Base-by-base conservation (phyloP, 805 yeast genomes). In the Starmerella roubikii region DNA sequence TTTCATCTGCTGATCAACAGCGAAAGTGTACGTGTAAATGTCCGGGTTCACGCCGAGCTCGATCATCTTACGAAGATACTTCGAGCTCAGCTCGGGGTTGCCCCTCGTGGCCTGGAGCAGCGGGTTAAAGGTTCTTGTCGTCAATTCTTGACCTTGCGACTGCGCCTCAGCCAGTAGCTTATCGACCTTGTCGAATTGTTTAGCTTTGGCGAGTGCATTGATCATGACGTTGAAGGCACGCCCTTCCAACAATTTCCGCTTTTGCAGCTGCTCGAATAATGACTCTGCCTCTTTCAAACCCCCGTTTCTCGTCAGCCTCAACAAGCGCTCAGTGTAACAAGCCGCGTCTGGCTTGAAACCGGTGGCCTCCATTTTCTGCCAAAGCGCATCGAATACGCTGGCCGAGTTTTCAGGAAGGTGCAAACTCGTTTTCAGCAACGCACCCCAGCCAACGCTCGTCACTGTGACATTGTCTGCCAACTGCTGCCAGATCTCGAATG, bases 1-100 rank as follows among this genome's bases (percentile, higher is more conserved):
- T 52, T 71, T 72, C 58, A 76, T 64, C 46, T 67, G 62, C 37
- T 67, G 56, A 49, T 76, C 75, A 38, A 77, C 64, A 19, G 76
- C 58, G 26, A 70, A 67, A 3, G 85, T 69, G 56, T 72, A 72
- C 2, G 86, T 76, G 15, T 73, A 73, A 33, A 73, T 63, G 53
- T 75, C 81, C 21, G 78, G 78, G 27, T 62, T 50, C 19, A 76
- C 55, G 3, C 59, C 53, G 20, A 59, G 41, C 24, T 54, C 54
- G 29, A 51, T 53, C 72, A 76, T 68, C 41, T 61, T 60, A 25
- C 65, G 59, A 30, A 78, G 55, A 12, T 71, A 60, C n/a, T 61
- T 63, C n/a, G 62, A 60, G 23, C 60, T 64, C 42, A 54, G 54
- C 17, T 72, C 62, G 30, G 62, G 20, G 13, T 29, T 42, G 27